Evolutionary conservation across 2,329 filamentous ascomycete species (phyloP).

Genomic region (Colletotrichum destructivum): DNA sequence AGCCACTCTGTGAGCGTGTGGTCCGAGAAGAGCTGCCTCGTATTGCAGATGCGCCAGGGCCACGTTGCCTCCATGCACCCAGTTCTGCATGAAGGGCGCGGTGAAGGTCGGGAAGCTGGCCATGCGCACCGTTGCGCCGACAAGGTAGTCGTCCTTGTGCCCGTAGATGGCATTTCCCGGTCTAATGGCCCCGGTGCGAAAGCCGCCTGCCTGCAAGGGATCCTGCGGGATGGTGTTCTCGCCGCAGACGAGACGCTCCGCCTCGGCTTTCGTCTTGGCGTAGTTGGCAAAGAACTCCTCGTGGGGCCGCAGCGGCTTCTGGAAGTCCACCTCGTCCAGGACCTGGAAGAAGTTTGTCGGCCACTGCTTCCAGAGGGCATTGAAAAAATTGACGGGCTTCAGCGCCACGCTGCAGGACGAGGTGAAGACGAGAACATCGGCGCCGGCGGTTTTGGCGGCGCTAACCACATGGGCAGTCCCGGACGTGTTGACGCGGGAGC

Average conservation of each 20-base stretch:
- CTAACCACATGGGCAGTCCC: conserved; percentile 65
- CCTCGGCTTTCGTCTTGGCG: conserved; percentile 64
- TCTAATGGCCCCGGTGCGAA: conserved; percentile 69
- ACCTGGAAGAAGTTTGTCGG: conserved; percentile 61
- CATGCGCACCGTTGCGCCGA: conserved; percentile 56
- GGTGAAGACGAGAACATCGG: conserved; percentile 67
- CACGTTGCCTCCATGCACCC: conserved; percentile 66
- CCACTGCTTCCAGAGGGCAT: conserved; percentile 58
- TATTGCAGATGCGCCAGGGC: conserved; percentile 68
- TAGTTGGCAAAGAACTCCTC: conserved; percentile 66
- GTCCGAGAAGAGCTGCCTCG: conserved; percentile 64
- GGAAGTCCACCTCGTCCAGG: conserved; percentile 61
- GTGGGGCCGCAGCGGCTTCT: conserved; percentile 55
- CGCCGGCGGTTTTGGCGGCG: conserved; percentile 61
- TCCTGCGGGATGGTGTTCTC: conserved; percentile 52
- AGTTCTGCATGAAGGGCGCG: conserved; percentile 62
- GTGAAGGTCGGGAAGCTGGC: conserved; percentile 60
- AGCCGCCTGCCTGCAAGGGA: conserved; percentile 47
- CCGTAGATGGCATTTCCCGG: conserved; percentile 70
- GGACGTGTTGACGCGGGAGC: conserved; percentile 64
- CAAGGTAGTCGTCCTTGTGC: conserved; percentile 59
- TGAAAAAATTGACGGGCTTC: conserved; percentile 58
- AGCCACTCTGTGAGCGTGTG: conserved; percentile 53
- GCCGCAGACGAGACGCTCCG: conserved; percentile 65
- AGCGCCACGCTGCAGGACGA: conserved; percentile 63